phyloP scores from a whole-genome alignment of 257 asterid species.

The Solanum arcanum region DNA sequence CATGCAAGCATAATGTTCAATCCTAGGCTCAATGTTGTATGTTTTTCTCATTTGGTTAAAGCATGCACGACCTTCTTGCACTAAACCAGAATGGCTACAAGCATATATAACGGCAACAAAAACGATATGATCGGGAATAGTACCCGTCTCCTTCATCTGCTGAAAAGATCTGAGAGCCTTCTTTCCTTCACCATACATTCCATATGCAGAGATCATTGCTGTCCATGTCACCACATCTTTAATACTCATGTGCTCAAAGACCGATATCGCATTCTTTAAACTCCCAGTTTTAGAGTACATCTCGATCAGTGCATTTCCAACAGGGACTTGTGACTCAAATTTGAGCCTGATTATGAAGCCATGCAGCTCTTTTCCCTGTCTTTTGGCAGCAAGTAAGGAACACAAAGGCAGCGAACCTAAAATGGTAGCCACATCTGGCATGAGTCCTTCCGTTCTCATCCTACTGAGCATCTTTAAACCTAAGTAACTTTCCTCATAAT shows the following conservation, averaged over 20 bases:
- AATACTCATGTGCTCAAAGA: conserved; percentile 50
- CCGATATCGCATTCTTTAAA: conserved; percentile 34
- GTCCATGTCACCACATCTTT: conserved; percentile 79
- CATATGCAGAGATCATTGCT: conserved; percentile 57
- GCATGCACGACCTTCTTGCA: conserved; percentile 53
- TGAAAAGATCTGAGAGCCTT: conserved; percentile 56
- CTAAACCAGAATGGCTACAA: conserved; percentile 83
- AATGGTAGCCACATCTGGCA: conserved; percentile 53
- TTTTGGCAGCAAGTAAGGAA: conserved; percentile 54
- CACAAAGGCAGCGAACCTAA: conserved; percentile 56
- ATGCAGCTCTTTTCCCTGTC: conserved; percentile 83
- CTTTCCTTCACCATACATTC: conserved; percentile 81
- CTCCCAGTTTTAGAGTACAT: conserved; percentile 70
- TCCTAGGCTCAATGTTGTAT: conserved; percentile 50
- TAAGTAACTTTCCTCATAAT: conserved; percentile 28
- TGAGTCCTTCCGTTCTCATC: conserved; percentile 55
- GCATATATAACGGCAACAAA: conserved; percentile 62
- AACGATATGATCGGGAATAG: conserved; percentile 45
- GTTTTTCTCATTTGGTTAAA: conserved; percentile 64
- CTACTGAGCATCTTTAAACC: conserved; percentile 57
- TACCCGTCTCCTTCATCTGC: conserved; percentile 41
- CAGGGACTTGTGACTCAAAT: conserved; percentile 33
- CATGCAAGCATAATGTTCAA: conserved; percentile 78
- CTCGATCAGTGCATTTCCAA: conserved; percentile 71
- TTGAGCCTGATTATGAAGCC: conserved; percentile 50